Evolutionary conservation across 2,329 filamentous ascomycete species (phyloP), one percentile per base, ranked within the genome.

Genomic region (Trichoderma citrinoviride): DNA sequence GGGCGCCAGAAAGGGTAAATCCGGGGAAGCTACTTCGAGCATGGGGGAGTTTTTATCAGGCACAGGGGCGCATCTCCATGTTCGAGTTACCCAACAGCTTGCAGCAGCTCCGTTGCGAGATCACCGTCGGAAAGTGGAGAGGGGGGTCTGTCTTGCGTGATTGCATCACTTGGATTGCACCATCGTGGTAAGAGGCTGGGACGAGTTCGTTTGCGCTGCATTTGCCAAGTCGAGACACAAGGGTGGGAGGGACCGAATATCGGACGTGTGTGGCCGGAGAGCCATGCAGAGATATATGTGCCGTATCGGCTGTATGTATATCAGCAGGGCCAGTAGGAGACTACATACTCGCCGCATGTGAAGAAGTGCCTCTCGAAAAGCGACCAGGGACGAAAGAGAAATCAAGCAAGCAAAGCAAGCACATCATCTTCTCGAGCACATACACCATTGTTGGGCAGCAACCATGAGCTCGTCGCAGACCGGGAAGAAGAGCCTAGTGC

Each of bases 401-500:
- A 29, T 2, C 29, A 29, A 29, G 29, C 29, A 29, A 29, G 23
- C 41, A 47, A 47, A 46, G 37, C 43, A 50, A 61, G 64, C 64
- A 61, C 64, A 65, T 57, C 63, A 65, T 61, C 49, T 19, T 21
- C 17, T 66, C 44, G 8, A 40, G 12, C 21, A 15, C 33, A 57
- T 50, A 50, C 54, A 66, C 33, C 50, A 63, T 64, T 37, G 33
- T 44, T 23, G 17, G 21, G 27, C 49, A 63, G 54, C 49, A 63
- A 47, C 7, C 44, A 66, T 66, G 64, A 29, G 52, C 64, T 64
- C 33, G 12, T 37, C 52, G 25, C 58, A 56, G 27, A 57, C 44
- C 21, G 44, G 46, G 15, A 78, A 77, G 70, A 80, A 79, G 70
- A 74, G 73, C 61, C 69, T 80, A 40, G 77, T 80, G 56, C 71